These are phyloP conservation scores for Phlebiopsis flavidoalba DNA, from an alignment of 768 basidiomycete species.

Conservation along the genomic window DNA sequence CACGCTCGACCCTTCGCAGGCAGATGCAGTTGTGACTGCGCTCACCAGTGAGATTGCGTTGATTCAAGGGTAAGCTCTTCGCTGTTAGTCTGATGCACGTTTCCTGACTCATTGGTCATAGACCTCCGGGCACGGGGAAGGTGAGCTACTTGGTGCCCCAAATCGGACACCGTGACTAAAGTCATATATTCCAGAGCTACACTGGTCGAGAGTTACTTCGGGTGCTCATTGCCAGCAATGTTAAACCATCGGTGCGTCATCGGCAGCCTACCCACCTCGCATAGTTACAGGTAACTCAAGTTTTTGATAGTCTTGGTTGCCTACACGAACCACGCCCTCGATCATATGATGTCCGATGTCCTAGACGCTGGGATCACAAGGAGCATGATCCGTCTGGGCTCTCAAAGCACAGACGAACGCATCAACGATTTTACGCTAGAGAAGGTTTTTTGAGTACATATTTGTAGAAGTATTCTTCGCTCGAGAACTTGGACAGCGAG, in stretches of 20 bases:
- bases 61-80: constrained; percentile 57
- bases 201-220: constrained; percentile 68
- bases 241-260: constrained; percentile 42
- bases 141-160: constrained; percentile 30
- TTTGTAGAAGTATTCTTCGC: constrained; percentile 45
- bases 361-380: constrained; percentile 60
- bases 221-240: constrained; percentile 46
- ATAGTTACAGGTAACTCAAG: background rate
- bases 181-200: constrained; percentile 40
- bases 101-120: constrained; percentile 18
- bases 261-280: background rate
- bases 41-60: constrained; percentile 56
- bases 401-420: constrained; percentile 52
- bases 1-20: constrained; percentile 65
- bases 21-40: constrained; percentile 58
- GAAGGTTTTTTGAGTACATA: too few relatives aligned
- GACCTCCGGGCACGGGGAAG: constrained; percentile 79
- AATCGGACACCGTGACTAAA: too few relatives aligned
- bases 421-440: constrained; percentile 58
- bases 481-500: constrained; percentile 45
- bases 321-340: constrained; percentile 77
- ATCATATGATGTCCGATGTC: constrained; percentile 62
- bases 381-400: constrained; percentile 63
- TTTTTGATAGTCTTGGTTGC: constrained; percentile 40
- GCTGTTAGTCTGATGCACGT: background rate